Percentiles rank a stretch among this genome's conserved stretches.
Conservation (phyloP, 352 stramenopile genomes). For the Globisporangium abappressorium region DNA sequence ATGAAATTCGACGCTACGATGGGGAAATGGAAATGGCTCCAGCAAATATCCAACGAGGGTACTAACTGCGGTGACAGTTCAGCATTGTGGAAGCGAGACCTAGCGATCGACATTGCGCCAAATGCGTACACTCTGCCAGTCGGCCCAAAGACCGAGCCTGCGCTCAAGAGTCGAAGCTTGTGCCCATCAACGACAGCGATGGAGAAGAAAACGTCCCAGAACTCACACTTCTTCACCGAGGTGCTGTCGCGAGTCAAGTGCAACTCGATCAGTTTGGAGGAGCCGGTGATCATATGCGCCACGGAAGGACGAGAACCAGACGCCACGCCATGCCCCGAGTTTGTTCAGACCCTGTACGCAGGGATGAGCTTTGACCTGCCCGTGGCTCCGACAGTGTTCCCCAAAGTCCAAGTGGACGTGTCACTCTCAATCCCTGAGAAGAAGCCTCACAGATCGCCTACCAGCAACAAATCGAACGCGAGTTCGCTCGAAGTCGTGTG, state of each 20-base stretch:
- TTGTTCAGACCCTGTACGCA: constrained; percentile 7
- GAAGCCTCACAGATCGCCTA: not conserved
- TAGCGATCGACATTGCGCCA: constrained; percentile 9
- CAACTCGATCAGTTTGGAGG: constrained; percentile 19
- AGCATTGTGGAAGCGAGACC: not conserved
- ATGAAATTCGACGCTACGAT: constrained; percentile 25
- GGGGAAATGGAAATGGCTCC: constrained; percentile 28
- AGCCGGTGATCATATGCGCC: constrained; percentile 7
- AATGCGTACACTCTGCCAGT: not conserved
- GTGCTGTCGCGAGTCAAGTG: constrained; percentile 28
- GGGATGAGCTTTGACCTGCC: constrained; percentile 9
- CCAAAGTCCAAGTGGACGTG: constrained; percentile 6
- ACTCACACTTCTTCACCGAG: constrained; percentile 32
- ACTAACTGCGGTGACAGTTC: not conserved
- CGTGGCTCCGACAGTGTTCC: constrained; percentile 14
- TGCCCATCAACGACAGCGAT: not conserved
- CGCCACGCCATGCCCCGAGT: constrained; percentile 9
- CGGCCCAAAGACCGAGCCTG: constrained; percentile 4
- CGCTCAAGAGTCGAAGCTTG: constrained; percentile 3
- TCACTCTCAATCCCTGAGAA: constrained; percentile 8
- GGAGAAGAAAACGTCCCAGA: constrained; percentile 2
- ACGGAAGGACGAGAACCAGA: not conserved
- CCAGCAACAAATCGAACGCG: constrained; percentile 5
- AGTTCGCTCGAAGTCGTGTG: not conserved
- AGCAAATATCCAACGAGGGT: not conserved